These are phyloP conservation scores for Moesziomyces antarcticus DNA, from an alignment of 1,284 basidiomycete genomes.

Conservation along the genomic window DNA sequence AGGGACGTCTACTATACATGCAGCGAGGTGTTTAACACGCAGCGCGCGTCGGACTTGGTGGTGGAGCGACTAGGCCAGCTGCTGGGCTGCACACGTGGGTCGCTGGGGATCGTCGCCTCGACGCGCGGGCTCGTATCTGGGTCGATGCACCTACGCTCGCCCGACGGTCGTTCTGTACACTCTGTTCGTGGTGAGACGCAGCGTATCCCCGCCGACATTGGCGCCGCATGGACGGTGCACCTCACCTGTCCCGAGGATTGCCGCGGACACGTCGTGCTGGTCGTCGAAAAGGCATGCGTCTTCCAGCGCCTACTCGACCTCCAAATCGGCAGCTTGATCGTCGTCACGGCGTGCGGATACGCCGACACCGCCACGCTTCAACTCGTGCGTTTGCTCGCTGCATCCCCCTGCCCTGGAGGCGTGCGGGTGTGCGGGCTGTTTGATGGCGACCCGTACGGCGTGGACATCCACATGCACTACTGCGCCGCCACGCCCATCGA, in stretches of 20 bases:
- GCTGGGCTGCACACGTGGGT: constrained; percentile 12
- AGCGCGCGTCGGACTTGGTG: constrained; percentile 44
- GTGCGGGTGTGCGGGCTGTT: constrained; percentile 17
- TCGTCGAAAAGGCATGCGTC: constrained; percentile 62
- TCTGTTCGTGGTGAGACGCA: neutral
- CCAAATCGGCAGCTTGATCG: constrained; percentile 2
- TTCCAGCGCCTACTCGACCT: constrained; percentile 38
- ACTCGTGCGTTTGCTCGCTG: constrained; percentile 16
- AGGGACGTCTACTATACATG: constrained; percentile 59
- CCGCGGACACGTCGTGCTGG: constrained; percentile 31
- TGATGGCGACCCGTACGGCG: constrained; percentile 53
- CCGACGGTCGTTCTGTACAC: neutral
- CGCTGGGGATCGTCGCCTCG: constrained; percentile 49
- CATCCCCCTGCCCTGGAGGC: neutral
- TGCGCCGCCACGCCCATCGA: neutral
- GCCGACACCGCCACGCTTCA: constrained; percentile 49
- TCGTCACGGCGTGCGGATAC: constrained; percentile 55
- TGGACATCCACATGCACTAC: constrained; percentile 48
- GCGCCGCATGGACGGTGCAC: constrained; percentile 5
- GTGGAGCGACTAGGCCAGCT: constrained; percentile 22
- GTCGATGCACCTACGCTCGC: constrained; percentile 7
- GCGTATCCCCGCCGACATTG: constrained; percentile 20
- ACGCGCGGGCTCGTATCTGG: constrained; percentile 51
- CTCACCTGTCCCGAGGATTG: constrained; percentile 1
- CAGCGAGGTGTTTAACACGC: constrained; percentile 42